Conservation (phyloP, 768 basidiomycete genomes). For the Suillus sp. region DNA sequence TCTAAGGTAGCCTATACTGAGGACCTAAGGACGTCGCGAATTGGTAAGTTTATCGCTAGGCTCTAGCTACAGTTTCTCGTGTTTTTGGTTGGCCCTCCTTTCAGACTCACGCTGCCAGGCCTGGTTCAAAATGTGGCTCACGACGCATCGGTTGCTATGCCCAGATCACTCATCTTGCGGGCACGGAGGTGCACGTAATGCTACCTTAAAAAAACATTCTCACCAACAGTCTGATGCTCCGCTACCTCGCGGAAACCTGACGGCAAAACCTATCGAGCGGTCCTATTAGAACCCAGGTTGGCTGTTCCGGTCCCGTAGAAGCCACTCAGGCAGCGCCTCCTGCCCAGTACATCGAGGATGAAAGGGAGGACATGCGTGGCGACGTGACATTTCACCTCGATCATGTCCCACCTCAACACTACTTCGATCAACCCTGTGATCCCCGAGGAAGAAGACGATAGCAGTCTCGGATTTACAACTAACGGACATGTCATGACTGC, state of each 20-base stretch:
- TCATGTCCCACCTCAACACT: neutral
- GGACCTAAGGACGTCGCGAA: too few relatives aligned
- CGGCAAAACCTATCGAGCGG: conserved; percentile 78
- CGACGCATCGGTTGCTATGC: conserved; percentile 57
- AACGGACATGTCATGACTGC: neutral
- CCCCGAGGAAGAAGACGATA: neutral
- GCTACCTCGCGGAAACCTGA: too few relatives aligned
- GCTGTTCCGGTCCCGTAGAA: conserved; percentile 46
- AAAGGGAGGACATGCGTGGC: too few relatives aligned
- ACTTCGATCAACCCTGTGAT: neutral
- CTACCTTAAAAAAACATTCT: too few relatives aligned
- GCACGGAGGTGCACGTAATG: too few relatives aligned
- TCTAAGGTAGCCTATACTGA: too few relatives aligned
- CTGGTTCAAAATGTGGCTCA: conserved; percentile 69
- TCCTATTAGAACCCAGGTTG: conserved; percentile 73
- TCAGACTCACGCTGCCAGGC: too few relatives aligned
- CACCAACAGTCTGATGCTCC: too few relatives aligned
- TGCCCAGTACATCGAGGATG: neutral
- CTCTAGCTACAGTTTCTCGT: too few relatives aligned
- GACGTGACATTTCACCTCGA: neutral
- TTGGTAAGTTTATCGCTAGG: too few relatives aligned
- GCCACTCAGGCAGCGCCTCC: conserved; percentile 3
- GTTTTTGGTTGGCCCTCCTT: too few relatives aligned
- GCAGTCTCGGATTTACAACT: neutral
- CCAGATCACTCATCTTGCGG: too few relatives aligned